phyloP scores from a whole-genome alignment of 73 alveolate genomes.

The Tetrahymena elliotti region DNA sequence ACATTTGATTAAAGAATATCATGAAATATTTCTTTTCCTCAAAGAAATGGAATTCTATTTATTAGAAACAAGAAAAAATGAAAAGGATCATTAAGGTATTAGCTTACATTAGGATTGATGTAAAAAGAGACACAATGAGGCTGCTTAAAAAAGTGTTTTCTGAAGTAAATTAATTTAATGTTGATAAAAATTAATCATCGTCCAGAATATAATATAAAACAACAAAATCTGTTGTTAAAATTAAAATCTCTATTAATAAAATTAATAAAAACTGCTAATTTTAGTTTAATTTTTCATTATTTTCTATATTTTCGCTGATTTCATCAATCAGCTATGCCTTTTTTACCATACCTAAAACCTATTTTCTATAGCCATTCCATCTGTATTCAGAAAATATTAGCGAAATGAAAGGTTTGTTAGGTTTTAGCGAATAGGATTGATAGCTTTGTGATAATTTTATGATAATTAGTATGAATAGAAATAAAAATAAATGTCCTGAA shows the following conservation, averaged over 20 bases:
- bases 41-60: neutral
- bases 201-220: neutral
- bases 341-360: neutral
- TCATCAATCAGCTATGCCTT: neutral
- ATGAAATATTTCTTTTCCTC: neutral
- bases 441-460: neutral
- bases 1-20: neutral
- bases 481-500: neutral
- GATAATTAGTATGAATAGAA: neutral
- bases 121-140: neutral
- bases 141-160: neutral
- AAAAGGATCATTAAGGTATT: neutral
- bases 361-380: neutral
- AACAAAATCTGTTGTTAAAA: neutral
- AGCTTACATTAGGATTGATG: neutral
- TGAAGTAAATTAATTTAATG: neutral
- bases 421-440: neutral
- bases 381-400: neutral
- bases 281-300: neutral
- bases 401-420: neutral
- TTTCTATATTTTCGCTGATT: neutral
- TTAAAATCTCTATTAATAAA: neutral
- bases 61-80: neutral
- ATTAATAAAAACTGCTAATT: neutral
- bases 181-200: neutral